Conservation (phyloP, 2,329 filamentous ascomycete genomes). For the Dothistroma pini region DNA sequence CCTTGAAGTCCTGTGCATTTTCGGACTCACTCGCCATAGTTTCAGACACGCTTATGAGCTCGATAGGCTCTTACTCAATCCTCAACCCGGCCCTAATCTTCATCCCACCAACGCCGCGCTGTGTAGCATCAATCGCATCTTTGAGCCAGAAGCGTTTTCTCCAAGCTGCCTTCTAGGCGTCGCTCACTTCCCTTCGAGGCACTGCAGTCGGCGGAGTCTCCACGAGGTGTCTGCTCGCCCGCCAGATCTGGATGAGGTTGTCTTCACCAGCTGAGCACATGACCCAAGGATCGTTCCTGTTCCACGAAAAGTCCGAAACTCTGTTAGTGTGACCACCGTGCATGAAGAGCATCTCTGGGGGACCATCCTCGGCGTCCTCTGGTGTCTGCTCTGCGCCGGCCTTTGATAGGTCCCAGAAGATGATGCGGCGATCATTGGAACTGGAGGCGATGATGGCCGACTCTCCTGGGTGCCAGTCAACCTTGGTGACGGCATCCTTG, state of each 20-base stretch:
- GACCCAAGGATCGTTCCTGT: constrained; percentile 93
- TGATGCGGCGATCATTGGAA: constrained; percentile 87
- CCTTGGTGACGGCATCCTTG: constrained; percentile 80
- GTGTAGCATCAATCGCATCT: background rate
- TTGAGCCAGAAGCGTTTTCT: background rate
- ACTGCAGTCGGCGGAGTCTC: constrained; percentile 34
- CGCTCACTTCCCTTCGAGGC: constrained; percentile 30
- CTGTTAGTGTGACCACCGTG: constrained; percentile 98
- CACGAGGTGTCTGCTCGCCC: constrained; percentile 35
- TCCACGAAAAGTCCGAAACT: constrained; percentile 96
- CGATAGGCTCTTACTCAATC: background rate
- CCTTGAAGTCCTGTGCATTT: background rate
- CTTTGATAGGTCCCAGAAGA: constrained; percentile 93
- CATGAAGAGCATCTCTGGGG: constrained; percentile 97
- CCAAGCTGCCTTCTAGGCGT: background rate
- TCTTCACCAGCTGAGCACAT: constrained; percentile 95
- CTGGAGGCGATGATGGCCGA: constrained; percentile 83
- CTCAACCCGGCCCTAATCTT: background rate
- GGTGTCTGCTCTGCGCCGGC: constrained; percentile 92
- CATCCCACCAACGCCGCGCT: background rate
- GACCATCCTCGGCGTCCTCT: constrained; percentile 91
- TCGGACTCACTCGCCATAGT: background rate
- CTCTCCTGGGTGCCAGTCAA: constrained; percentile 93
- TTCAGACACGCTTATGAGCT: background rate
- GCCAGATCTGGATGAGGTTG: constrained; percentile 87